phyloP scores from a whole-genome alignment of 2,329 filamentous ascomycete species.

The Fusarium stilboides region DNA sequence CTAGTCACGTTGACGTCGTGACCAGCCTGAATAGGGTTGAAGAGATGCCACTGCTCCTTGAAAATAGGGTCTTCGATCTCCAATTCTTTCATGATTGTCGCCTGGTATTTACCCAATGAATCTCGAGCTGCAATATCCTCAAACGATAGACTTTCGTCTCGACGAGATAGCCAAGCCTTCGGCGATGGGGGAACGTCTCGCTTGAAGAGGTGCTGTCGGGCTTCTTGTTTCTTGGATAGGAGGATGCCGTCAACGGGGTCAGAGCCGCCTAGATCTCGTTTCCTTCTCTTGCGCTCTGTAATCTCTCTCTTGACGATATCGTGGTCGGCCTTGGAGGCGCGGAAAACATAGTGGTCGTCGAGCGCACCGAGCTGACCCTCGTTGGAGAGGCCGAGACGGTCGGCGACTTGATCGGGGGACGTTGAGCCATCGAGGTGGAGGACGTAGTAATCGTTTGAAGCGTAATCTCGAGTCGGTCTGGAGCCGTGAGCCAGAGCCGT shows the following conservation, averaged over 20 bases:
- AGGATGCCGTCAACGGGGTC: conserved; percentile 81
- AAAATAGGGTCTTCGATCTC: conserved; percentile 92
- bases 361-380: conserved; percentile 87
- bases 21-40: conserved; percentile 84
- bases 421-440: conserved; percentile 81
- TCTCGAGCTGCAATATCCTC: conserved; percentile 39
- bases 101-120: conserved; percentile 70
- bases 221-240: conserved; percentile 81
- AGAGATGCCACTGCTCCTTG: conserved; percentile 93
- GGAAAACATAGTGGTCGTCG: conserved; percentile 87
- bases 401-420: conserved; percentile 78
- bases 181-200: conserved; percentile 62
- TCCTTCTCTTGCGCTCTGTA: conserved; percentile 71
- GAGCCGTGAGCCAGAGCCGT: conserved; percentile 64
- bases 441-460: conserved; percentile 91
- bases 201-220: conserved; percentile 69
- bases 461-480: conserved; percentile 77
- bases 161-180: conserved; percentile 44
- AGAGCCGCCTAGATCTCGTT: conserved; percentile 66
- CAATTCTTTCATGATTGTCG: conserved; percentile 75
- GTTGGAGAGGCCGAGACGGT: conserved; percentile 80
- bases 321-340: conserved; percentile 73
- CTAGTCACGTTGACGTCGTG: conserved; percentile 98
- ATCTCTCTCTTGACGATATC: conserved; percentile 72
- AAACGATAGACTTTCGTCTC: neutral